Evolutionary conservation across 2,329 filamentous ascomycete genomes (phyloP).

Genomic region (Pseudogymnoascus sp.): DNA sequence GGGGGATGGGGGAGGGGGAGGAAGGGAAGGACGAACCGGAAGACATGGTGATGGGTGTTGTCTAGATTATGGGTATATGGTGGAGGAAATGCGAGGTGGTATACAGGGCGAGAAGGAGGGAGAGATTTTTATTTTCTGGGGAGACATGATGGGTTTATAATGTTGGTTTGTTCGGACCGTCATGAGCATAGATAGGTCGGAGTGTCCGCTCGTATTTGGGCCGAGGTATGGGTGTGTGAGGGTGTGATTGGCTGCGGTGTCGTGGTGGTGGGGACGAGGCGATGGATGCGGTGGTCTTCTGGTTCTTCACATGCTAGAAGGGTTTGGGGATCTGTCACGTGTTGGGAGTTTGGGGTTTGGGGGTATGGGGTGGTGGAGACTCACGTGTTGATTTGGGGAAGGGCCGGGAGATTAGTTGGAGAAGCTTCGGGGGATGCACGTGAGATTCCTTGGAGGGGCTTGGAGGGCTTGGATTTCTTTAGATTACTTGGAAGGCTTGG

Average conservation of each 20-base stretch:
- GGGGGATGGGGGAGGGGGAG: neutral
- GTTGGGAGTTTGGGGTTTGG: neutral
- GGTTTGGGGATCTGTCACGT: neutral
- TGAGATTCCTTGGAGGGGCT: neutral
- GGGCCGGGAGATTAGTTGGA: neutral
- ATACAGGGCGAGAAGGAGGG: neutral
- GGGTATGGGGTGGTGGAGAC: neutral
- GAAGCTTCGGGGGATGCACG: neutral
- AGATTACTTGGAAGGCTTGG: neutral
- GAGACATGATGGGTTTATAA: neutral
- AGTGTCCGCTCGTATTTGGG: neutral
- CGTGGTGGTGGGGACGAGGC: neutral
- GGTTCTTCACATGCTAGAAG: neutral
- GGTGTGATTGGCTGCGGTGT: neutral
- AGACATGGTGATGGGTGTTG: slow-evolving; percentile 9
- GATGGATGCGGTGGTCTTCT: neutral
- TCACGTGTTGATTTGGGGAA: neutral
- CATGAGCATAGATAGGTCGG: neutral
- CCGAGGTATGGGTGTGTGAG: slow-evolving; percentile 9
- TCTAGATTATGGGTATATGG: neutral
- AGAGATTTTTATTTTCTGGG: neutral
- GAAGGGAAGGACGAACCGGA: slow-evolving; percentile 8
- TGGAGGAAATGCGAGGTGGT: neutral
- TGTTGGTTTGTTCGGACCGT: neutral
- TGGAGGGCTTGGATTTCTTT: neutral